phyloP scores from a whole-genome alignment of 805 yeast species.

The Hanseniaspora osmophila region DNA sequence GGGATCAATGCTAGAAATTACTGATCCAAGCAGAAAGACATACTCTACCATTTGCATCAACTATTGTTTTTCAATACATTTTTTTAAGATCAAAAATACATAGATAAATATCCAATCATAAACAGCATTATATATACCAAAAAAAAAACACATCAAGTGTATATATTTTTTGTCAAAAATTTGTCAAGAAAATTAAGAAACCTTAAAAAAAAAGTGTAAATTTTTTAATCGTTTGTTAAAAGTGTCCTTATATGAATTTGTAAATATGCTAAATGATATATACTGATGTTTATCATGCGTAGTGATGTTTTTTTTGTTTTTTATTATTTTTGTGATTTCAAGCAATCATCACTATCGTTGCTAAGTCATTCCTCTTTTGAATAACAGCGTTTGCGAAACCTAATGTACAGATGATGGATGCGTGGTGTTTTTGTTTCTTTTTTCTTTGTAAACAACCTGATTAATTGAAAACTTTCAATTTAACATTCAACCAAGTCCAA shows the following conservation, averaged over 20 bases:
- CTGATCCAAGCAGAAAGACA: constrained; percentile 1
- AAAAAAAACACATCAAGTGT: no score
- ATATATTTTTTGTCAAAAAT: no score
- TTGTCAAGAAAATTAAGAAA: no score
- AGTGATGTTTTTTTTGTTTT: no score
- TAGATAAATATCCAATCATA: not conserved
- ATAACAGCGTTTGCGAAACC: not conserved
- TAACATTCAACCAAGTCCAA: constrained; percentile 46
- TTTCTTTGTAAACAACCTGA: no score
- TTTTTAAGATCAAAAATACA: not conserved
- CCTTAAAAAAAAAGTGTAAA: not conserved
- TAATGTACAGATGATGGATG: not conserved
- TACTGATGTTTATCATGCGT: no score
- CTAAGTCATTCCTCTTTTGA: no score
- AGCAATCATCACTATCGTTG: no score
- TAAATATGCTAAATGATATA: no score
- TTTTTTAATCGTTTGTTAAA: not conserved
- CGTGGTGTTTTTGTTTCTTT: no score
- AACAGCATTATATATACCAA: not conserved
- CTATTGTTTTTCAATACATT: not conserved
- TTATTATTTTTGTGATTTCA: no score
- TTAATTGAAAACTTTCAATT: no score
- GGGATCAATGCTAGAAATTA: constrained; percentile 15
- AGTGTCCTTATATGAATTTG: not conserved
- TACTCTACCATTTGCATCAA: not conserved